Conservation (phyloP, 768 basidiomycete genomes). For the Naganishia onofrii region DNA sequence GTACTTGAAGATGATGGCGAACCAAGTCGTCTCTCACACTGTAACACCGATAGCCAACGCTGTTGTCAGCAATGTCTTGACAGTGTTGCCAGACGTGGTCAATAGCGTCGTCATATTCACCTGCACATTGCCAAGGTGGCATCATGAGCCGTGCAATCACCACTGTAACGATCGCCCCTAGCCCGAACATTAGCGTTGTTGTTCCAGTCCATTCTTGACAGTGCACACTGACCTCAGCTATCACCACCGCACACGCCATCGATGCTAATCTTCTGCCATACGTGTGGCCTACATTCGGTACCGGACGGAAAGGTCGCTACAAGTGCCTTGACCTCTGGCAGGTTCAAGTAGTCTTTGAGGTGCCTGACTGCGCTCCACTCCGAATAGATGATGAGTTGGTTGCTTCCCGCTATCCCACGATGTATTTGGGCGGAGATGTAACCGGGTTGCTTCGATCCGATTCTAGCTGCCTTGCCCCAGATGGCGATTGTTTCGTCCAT, state of each 20-base stretch:
- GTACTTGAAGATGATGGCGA: no score
- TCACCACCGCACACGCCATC: not conserved
- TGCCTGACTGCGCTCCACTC: not conserved
- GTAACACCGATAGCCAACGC: no score
- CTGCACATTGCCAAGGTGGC: no score
- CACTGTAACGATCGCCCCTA: no score
- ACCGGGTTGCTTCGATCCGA: not conserved
- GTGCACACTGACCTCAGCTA: not conserved
- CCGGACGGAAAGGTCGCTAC: not conserved
- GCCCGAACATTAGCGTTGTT: no score
- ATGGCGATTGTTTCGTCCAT: not conserved
- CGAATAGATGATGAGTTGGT: not conserved
- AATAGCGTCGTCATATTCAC: no score
- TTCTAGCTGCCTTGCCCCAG: not conserved
- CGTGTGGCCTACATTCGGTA: not conserved
- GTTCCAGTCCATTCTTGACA: no score
- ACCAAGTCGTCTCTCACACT: no score
- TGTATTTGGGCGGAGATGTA: not conserved
- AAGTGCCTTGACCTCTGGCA: not conserved
- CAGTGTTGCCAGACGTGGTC: no score
- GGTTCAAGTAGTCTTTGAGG: not conserved
- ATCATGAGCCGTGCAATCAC: no score
- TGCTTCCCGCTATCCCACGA: not conserved
- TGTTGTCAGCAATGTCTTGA: no score
- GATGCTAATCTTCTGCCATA: not conserved